Conservation (phyloP, 1,284 basidiomycete genomes). For the Earliella scabrosa region DNA sequence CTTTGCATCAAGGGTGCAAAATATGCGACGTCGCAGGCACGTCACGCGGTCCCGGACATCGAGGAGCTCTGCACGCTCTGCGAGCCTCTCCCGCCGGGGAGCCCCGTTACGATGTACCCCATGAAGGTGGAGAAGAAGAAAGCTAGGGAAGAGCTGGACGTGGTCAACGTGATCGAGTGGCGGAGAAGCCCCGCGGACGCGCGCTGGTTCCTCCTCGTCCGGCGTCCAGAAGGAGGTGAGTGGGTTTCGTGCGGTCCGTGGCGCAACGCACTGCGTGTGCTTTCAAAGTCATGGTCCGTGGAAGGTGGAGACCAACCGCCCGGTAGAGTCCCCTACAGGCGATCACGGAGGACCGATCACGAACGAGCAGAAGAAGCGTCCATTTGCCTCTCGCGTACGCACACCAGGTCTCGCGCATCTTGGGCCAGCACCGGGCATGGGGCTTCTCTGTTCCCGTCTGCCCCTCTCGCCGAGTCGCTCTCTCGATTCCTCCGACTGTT, state of each 20-base stretch:
- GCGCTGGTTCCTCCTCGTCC: conserved; percentile 75
- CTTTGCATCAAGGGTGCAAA: conserved; percentile 20
- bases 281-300: neutral
- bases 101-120: conserved; percentile 75
- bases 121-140: conserved; percentile 89
- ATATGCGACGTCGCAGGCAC: conserved; percentile 9
- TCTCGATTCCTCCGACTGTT: no score
- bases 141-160: conserved; percentile 82
- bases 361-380: neutral
- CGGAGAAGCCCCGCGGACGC: conserved; percentile 36
- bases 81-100: conserved; percentile 56
- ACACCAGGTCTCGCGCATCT: neutral
- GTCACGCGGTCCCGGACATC: conserved; percentile 53
- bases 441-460: no score
- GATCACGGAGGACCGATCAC: conserved; percentile 9
- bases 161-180: conserved; percentile 89
- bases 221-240: conserved; percentile 83
- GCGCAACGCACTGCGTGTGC: neutral
- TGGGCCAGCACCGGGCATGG: no score
- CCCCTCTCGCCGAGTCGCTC: conserved; percentile 9
- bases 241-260: no score
- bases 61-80: conserved; percentile 81
- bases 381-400: neutral
- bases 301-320: neutral
- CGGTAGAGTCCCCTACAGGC: no score